Evolutionary conservation across 768 basidiomycete species (phyloP).

Genomic region (Boletellus sp.): DNA sequence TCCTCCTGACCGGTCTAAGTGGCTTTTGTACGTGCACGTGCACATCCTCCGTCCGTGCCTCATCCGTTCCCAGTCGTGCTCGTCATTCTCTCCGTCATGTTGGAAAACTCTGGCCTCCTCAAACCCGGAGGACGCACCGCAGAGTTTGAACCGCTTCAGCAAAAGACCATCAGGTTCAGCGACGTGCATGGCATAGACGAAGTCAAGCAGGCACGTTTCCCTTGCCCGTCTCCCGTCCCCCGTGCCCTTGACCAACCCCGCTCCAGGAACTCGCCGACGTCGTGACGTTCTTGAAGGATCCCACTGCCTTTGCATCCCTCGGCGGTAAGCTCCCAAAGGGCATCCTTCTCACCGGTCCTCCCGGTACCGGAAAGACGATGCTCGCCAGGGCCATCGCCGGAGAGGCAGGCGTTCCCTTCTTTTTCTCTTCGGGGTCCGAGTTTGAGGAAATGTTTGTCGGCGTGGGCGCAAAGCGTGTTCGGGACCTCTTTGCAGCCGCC

Average conservation of each 20-base stretch:
- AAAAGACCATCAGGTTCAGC: conserved; percentile 82
- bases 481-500: conserved; percentile 92
- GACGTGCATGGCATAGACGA: conserved; percentile 99
- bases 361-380: conserved; percentile 82
- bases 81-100: conserved; percentile 80
- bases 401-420: conserved; percentile 96
- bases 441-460: conserved; percentile 99
- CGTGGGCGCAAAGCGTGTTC: conserved; percentile 90
- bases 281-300: conserved; percentile 93
- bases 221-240: neutral
- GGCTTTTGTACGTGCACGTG: conserved; percentile 58
- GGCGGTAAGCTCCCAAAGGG: conserved; percentile 96
- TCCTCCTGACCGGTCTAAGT: conserved; percentile 50
- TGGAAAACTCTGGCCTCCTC: conserved; percentile 92
- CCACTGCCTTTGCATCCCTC: conserved; percentile 80
- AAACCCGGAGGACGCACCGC: conserved; percentile 79
- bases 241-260: conserved; percentile 4
- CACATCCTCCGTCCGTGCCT: neutral
- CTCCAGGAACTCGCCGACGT: conserved; percentile 86
- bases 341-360: conserved; percentile 83
- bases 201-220: conserved; percentile 76
- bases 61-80: conserved; percentile 56
- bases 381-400: conserved; percentile 96
- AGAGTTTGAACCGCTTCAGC: conserved; percentile 80
- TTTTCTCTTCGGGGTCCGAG: conserved; percentile 94